Evolutionary conservation across 805 yeast genomes (phyloP).

Genomic region (Suhomyces faveliae): DNA sequence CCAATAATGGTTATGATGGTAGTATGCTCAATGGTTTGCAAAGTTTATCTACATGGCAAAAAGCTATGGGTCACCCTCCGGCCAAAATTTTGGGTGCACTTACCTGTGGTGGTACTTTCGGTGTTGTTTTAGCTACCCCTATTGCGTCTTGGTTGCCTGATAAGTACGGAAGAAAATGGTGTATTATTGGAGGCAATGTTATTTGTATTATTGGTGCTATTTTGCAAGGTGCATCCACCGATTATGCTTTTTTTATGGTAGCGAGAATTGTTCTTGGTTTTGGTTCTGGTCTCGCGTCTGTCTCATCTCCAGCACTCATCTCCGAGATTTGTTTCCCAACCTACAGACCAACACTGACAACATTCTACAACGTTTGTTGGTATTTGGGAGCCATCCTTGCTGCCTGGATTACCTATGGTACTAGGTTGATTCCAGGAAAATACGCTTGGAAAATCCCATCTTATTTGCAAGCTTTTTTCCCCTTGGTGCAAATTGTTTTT

Average conservation of each 20-base stretch:
- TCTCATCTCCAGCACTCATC: conserved; percentile 48
- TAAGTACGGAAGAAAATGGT: conserved; percentile 39
- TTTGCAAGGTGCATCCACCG: conserved; percentile 35
- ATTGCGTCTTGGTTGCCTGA: conserved; percentile 34
- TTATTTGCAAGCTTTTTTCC: conserved; percentile 48
- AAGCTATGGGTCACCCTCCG: conserved; percentile 27
- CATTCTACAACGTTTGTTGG: conserved; percentile 53
- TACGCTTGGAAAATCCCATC: conserved; percentile 59
- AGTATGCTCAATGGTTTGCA: conserved; percentile 51
- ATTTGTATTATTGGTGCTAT: conserved; percentile 33
- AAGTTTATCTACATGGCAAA: conserved; percentile 40
- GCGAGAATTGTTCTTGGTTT: conserved; percentile 50
- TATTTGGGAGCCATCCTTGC: conserved; percentile 54
- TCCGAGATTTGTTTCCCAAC: conserved; percentile 52
- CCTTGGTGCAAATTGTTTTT: conserved; percentile 38
- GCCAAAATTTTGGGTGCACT: conserved; percentile 24
- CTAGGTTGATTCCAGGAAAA: conserved; percentile 26
- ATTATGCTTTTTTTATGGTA: conserved; percentile 38
- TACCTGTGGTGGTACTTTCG: conserved; percentile 30
- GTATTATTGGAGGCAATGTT: conserved; percentile 23
- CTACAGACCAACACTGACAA: conserved; percentile 22
- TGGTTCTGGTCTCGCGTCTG: conserved; percentile 43
- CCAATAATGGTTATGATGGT: conserved; percentile 35
- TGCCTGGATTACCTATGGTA: conserved; percentile 52
- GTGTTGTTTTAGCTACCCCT: conserved; percentile 31